Evolutionary conservation across 495 filamentous ascomycete genomes (phyloP), one percentile per base, ranked within the genome.

Genomic region (Penicillium nucicola): DNA sequence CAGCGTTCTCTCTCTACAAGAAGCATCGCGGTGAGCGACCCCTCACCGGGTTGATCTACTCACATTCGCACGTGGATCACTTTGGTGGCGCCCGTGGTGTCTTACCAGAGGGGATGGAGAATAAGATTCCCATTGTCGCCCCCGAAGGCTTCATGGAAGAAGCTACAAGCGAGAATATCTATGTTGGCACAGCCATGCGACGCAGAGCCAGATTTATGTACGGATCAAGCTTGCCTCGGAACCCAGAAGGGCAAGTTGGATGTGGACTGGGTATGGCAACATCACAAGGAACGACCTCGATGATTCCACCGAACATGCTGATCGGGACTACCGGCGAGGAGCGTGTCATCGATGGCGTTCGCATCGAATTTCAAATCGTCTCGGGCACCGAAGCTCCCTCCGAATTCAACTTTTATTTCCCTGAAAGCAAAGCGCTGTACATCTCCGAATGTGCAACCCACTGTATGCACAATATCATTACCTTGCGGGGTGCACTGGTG

Each of bases 51-150:
- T 4, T 66, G 1, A 57, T 66, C 11, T 66, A 62, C 42, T 50
- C 62, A 5, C 62, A 66, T 22, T 66, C 56, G 0, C 62, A 66
- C 14, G 32, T 45, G 5, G 62, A 66, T 34, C 62, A 66, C 37
- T 59, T 51, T 14, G 55, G 56, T 8, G 62, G 62, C 8, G 59
- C 50, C 1, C 7, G 31, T 30, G 56, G 48, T 10, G 20, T 65
- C 17, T 12, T 42, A 0, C 12, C 28, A 0, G 1, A 30, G 6
- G 57, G 23, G 23, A 30, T 6, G 17, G 36, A 46, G 5, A 22
- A 48, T 28, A 34, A 30, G 1, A 48, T 60, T 15, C 42, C 48
- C 2, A 58, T 66, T 8, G 12, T 60, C 14, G 62, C 54, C 0
- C 62, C 62, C 2, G 56, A 62, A 23, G 52, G 55, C 10, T 64